These are phyloP conservation scores for Stemphylium vesicarium DNA, from an alignment of 2,329 filamentous ascomycete species.

Conservation along the genomic window DNA sequence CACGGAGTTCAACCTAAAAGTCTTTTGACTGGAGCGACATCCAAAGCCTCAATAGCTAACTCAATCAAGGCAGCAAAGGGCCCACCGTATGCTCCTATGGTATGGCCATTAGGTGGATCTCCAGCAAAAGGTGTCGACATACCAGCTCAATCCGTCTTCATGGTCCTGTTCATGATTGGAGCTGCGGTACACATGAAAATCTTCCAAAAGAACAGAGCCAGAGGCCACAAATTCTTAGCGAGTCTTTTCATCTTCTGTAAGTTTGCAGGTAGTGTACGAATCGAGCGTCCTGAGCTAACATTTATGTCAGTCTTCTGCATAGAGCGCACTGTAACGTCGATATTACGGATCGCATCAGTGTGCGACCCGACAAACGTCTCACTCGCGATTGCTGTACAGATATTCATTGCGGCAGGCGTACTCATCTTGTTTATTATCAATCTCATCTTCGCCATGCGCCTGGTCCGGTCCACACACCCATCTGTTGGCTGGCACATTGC, in stretches of 20 bases:
- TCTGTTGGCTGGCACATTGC: conserved; percentile 69
- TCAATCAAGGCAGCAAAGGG: conserved; percentile 22
- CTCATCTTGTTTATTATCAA: conserved; percentile 80
- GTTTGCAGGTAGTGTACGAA: neutral
- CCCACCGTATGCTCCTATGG: conserved; percentile 39
- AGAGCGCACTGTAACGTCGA: conserved; percentile 50
- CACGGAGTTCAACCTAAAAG: neutral
- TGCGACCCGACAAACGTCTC: conserved; percentile 48
- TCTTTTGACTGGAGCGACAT: neutral
- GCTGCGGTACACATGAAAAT: conserved; percentile 52
- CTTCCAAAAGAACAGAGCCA: conserved; percentile 47
- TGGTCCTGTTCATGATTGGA: conserved; percentile 50
- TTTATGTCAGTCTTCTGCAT: conserved; percentile 49
- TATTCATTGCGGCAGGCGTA: conserved; percentile 77
- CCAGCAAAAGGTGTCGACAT: conserved; percentile 49
- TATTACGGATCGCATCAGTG: conserved; percentile 46
- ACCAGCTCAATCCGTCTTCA: conserved; percentile 51
- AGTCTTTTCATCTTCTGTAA: conserved; percentile 49
- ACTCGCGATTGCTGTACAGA: conserved; percentile 64
- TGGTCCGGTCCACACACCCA: conserved; percentile 76
- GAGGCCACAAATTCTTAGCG: conserved; percentile 52
- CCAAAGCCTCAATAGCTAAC: conserved; percentile 10
- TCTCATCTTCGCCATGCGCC: conserved; percentile 75
- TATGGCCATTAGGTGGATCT: conserved; percentile 47
- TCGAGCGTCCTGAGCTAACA: neutral